Evolutionary conservation across 2,329 filamentous ascomycete genomes (phyloP).

Genomic region (Cladosporium sp.): DNA sequence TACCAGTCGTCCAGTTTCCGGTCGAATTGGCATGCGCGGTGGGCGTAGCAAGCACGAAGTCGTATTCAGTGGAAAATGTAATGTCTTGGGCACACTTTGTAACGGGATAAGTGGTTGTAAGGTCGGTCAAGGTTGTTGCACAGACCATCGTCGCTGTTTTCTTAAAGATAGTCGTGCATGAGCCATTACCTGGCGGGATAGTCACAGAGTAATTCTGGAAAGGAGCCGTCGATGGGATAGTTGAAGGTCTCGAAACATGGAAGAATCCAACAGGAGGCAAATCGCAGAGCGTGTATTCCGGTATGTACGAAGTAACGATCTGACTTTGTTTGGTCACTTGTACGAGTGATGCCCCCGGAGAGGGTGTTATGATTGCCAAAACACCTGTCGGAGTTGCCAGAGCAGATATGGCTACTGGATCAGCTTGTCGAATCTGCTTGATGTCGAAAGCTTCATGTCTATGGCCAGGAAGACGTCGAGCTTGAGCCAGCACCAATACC

Average conservation of each 20-base stretch:
- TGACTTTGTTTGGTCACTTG: slow-evolving; percentile 41
- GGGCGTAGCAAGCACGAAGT: slow-evolving; percentile 38
- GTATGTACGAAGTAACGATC: slow-evolving; percentile 39
- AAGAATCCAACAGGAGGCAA: slow-evolving; percentile 35
- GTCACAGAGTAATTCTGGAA: slow-evolving; percentile 35
- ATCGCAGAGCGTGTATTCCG: slow-evolving; percentile 40
- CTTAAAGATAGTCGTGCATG: slow-evolving; percentile 40
- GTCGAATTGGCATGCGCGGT: slow-evolving; percentile 26
- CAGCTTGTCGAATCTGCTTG: slow-evolving; percentile 19
- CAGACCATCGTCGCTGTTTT: slow-evolving; percentile 40
- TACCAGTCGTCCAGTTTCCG: slow-evolving; percentile 11
- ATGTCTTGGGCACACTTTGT: slow-evolving; percentile 41
- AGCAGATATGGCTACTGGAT: slow-evolving; percentile 17
- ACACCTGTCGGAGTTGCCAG: slow-evolving; percentile 22
- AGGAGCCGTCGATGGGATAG: slow-evolving; percentile 30
- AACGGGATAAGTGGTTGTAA: slow-evolving; percentile 39
- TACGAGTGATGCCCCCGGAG: slow-evolving; percentile 38
- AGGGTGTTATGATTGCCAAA: slow-evolving; percentile 38
- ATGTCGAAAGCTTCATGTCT: slow-evolving; percentile 30
- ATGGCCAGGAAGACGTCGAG: slow-evolving; percentile 22
- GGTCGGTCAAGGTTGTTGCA: slow-evolving; percentile 39
- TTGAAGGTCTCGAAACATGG: slow-evolving; percentile 27
- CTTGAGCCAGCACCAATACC: slow-evolving; percentile 18
- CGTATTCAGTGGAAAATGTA: slow-evolving; percentile 44
- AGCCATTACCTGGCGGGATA: slow-evolving; percentile 30